Percentiles rank a stretch among this genome's conserved stretches.
Conservation (phyloP, 225 moss, liverwort and hornwort genomes). For the Neckera pumila region DNA sequence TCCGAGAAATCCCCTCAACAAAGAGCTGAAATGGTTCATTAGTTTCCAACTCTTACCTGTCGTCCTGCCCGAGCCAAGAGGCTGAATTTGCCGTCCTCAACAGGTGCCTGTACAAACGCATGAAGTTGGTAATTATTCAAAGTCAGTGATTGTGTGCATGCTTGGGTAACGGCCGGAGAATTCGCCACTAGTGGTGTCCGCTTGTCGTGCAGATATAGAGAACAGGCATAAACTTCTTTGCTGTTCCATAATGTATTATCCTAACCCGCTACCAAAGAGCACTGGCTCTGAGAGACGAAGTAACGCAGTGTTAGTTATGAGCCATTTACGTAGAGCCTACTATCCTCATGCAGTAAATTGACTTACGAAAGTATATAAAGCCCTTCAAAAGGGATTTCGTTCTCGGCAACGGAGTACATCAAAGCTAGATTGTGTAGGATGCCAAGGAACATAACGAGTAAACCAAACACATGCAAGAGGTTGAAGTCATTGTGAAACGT, state of each 20-base stretch:
- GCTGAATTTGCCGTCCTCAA: constrained; percentile 81
- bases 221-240: background rate
- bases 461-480: background rate
- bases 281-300: background rate
- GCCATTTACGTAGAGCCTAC: background rate
- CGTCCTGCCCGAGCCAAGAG: constrained; percentile 90
- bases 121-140: background rate
- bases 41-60: constrained; percentile 35
- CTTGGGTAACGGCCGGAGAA: background rate
- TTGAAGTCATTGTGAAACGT: background rate
- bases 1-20: background rate
- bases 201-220: background rate
- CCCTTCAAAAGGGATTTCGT: background rate
- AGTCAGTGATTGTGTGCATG: background rate
- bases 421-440: background rate
- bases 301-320: background rate
- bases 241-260: background rate
- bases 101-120: constrained; percentile 48
- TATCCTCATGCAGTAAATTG: background rate
- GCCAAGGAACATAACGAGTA: background rate
- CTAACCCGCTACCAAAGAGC: background rate
- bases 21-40: background rate
- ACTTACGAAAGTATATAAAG: background rate
- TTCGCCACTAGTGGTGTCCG: background rate
- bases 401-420: background rate